These are phyloP conservation scores for Metarhizium robertsii DNA, from an alignment of 2,329 filamentous ascomycete species.

Conservation along the genomic window DNA sequence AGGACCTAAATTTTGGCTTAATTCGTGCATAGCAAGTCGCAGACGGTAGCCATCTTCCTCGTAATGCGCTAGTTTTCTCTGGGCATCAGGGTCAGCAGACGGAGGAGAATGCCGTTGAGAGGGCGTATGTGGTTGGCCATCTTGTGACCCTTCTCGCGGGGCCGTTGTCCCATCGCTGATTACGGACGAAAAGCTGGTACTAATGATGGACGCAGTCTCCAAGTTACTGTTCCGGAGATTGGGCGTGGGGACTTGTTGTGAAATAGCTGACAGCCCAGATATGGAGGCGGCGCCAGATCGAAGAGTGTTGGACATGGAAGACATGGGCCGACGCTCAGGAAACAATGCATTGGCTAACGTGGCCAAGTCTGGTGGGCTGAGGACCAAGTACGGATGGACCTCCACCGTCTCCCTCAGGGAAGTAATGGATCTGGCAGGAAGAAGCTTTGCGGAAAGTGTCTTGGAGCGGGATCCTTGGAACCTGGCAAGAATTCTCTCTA, in stretches of 20 bases:
- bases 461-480: slow-evolving; percentile 47
- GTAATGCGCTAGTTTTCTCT: slow-evolving; percentile 39
- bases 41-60: slow-evolving; percentile 58
- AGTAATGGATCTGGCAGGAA: slow-evolving; percentile 63
- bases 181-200: slow-evolving; percentile 63
- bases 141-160: slow-evolving; percentile 53
- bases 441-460: slow-evolving; percentile 45
- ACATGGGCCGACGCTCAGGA: slow-evolving; percentile 60
- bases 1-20: slow-evolving; percentile 55
- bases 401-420: slow-evolving; percentile 68
- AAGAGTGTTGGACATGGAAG: slow-evolving; percentile 50
- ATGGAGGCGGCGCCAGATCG: slow-evolving; percentile 58
- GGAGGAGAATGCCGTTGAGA: slow-evolving; percentile 48
- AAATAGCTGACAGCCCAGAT: slow-evolving; percentile 60
- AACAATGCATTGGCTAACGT: slow-evolving; percentile 78
- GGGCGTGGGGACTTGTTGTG: slow-evolving; percentile 52
- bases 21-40: slow-evolving; percentile 59
- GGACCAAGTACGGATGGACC: slow-evolving; percentile 69
- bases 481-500: slow-evolving; percentile 60
- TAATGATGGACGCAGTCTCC: slow-evolving; percentile 62
- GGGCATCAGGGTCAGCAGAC: slow-evolving; percentile 33
- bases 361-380: slow-evolving; percentile 70
- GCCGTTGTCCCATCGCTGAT: slow-evolving; percentile 57
- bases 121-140: slow-evolving; percentile 40
- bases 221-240: slow-evolving; percentile 30